phyloP scores from a whole-genome alignment of 2,329 filamentous ascomycete species.

The Aureobasidium leucospermi region DNA sequence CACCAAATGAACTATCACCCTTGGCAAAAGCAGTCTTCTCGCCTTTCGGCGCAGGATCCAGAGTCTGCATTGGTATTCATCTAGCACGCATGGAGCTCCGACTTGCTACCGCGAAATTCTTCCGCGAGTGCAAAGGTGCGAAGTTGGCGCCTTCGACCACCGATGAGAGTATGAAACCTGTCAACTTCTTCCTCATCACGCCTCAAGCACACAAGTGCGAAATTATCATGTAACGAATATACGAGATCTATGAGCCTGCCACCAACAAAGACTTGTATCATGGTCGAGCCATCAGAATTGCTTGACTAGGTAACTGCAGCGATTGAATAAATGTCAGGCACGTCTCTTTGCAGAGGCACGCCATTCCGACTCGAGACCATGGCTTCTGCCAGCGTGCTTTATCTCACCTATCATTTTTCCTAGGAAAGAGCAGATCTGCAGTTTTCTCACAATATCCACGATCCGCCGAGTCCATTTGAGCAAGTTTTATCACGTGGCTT shows the following conservation, averaged over 20 bases:
- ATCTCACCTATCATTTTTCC: too few relatives aligned
- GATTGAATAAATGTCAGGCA: too few relatives aligned
- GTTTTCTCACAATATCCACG: neutral
- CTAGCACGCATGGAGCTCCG: constrained; percentile 27
- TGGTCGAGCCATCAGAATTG: too few relatives aligned
- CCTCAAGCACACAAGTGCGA: constrained; percentile 25
- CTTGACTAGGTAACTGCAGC: too few relatives aligned
- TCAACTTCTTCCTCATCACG: constrained; percentile 28
- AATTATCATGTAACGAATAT: constrained; percentile 16
- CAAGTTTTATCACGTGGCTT: neutral
- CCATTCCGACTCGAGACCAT: too few relatives aligned
- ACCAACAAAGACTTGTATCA: too few relatives aligned
- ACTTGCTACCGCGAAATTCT: constrained; percentile 23
- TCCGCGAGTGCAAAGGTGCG: constrained; percentile 20
- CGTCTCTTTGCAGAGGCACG: too few relatives aligned
- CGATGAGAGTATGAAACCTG: constrained; percentile 23
- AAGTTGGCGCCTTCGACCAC: constrained; percentile 21
- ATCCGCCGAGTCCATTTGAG: neutral
- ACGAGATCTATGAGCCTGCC: too few relatives aligned
- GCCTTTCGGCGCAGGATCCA: constrained; percentile 25
- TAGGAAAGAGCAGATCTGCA: neutral
- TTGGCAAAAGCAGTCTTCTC: constrained; percentile 20
- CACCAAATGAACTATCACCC: constrained; percentile 10
- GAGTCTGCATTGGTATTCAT: constrained; percentile 25
- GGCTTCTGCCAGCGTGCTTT: too few relatives aligned